Percentiles rank a stretch among this genome's conserved stretches.
Conservation (phyloP, 257 asterid species). For the Buddleja alternifolia region DNA sequence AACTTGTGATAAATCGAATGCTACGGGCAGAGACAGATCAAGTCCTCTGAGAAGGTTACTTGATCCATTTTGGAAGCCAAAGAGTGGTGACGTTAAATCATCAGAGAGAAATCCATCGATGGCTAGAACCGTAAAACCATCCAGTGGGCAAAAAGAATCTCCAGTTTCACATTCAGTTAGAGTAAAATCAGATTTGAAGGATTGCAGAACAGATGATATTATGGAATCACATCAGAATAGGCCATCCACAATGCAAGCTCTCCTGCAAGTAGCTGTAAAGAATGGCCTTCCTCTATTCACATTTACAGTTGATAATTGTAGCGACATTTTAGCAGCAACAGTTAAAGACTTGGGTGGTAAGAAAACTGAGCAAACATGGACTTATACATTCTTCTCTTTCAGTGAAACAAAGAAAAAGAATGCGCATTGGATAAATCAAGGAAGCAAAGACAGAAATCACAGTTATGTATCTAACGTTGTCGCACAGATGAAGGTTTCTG, state of each 20-base stretch:
- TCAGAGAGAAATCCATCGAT: slow-evolving; percentile 35
- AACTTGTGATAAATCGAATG: slow-evolving; percentile 45
- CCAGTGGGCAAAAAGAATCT: slow-evolving; percentile 36
- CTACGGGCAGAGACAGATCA: slow-evolving; percentile 51
- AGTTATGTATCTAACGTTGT: slow-evolving; percentile 58
- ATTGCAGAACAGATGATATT: slow-evolving; percentile 40
- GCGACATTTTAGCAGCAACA: slow-evolving; percentile 73
- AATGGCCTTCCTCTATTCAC: slow-evolving; percentile 78
- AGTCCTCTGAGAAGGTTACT: slow-evolving; percentile 85
- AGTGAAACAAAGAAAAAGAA: slow-evolving; percentile 61
- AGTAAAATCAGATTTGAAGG: slow-evolving; percentile 44
- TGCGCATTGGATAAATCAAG: slow-evolving; percentile 53
- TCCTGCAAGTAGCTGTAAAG: slow-evolving; percentile 69
- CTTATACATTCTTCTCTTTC: slow-evolving; percentile 64
- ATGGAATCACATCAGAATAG: slow-evolving; percentile 37
- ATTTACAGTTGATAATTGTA: slow-evolving; percentile 68
- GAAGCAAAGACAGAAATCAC: slow-evolving; percentile 46
- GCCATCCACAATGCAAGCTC: slow-evolving; percentile 59
- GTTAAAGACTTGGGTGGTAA: slow-evolving; percentile 45
- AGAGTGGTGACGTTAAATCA: slow-evolving; percentile 39
- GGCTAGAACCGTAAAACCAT: slow-evolving; percentile 30
- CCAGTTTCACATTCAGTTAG: slow-evolving; percentile 41
- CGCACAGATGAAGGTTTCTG: slow-evolving; percentile 77
- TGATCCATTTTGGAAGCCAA: slow-evolving; percentile 72
- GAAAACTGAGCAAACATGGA: slow-evolving; percentile 46